Percentiles rank a stretch among this genome's conserved stretches.
phyloP scores from a whole-genome alignment of 1,284 basidiomycete genomes.

The Melanopsichium pennsylvanicum region DNA sequence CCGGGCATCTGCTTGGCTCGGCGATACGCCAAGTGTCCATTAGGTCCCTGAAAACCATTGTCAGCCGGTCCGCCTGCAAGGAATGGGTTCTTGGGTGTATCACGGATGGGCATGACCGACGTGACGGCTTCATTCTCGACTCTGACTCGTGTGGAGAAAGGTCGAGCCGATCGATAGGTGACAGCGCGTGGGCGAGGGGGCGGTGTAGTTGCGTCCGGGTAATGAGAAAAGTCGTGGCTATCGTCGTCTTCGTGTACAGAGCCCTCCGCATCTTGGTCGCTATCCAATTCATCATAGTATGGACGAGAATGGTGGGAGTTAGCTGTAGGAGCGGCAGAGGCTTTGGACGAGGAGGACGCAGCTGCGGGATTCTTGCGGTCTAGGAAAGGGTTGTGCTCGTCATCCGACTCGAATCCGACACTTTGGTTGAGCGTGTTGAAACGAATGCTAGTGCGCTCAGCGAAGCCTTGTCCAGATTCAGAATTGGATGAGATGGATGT shows the following conservation, averaged over 20 bases:
- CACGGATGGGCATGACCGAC: conserved; percentile 37
- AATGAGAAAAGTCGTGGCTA: conserved; percentile 18
- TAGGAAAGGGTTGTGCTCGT: conserved; percentile 36
- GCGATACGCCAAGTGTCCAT: conserved; percentile 22
- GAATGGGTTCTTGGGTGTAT: conserved; percentile 60
- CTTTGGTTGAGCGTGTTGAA: conserved; percentile 21
- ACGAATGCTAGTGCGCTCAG: conserved; percentile 1
- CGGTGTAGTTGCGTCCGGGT: conserved; percentile 8
- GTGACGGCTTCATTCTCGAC: conserved; percentile 24
- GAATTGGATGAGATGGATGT: neutral
- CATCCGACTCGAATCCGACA: conserved; percentile 26
- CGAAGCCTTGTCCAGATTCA: neutral
- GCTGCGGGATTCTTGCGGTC: conserved; percentile 5
- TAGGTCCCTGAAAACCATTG: conserved; percentile 51
- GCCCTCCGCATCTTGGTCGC: conserved; percentile 35
- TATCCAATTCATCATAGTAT: conserved; percentile 31
- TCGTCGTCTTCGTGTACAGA: conserved; percentile 17
- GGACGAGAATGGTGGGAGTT: conserved; percentile 5
- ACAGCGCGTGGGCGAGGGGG: neutral
- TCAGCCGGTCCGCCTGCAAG: conserved; percentile 62
- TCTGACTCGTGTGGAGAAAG: conserved; percentile 16
- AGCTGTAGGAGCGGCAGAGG: neutral
- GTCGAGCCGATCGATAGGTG: conserved; percentile 18
- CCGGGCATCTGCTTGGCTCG: conserved; percentile 34
- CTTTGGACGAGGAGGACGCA: conserved; percentile 1